Conservation (phyloP, 2,329 filamentous ascomycete genomes). For the Colletotrichum sojae region DNA sequence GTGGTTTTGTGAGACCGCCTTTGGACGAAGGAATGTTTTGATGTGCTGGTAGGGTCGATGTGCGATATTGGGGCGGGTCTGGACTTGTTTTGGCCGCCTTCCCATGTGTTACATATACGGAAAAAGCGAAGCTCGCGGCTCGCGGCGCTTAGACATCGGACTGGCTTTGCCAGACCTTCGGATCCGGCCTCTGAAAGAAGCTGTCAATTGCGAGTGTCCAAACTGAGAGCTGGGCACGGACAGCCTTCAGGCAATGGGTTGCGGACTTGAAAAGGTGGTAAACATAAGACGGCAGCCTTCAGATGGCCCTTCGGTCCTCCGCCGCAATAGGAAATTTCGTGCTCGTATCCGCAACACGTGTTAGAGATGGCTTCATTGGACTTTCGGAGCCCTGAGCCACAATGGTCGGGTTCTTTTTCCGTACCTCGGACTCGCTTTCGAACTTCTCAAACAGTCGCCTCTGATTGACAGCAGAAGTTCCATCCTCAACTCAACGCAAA, state of each 20-base stretch:
- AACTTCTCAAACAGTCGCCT: too few species aligned
- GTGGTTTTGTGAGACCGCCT: neutral
- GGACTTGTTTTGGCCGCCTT: neutral
- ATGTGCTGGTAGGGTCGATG: neutral
- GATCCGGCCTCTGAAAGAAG: neutral
- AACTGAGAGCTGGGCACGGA: neutral
- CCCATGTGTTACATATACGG: neutral
- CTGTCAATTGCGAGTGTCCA: neutral
- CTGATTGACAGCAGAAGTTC: too few species aligned
- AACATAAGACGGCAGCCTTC: neutral
- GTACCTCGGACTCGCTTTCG: too few species aligned
- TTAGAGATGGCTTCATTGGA: too few species aligned
- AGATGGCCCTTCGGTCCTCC: neutral
- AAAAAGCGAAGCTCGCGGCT: neutral
- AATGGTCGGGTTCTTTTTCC: too few species aligned
- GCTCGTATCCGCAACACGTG: conserved; percentile 10
- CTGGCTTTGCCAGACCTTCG: neutral
- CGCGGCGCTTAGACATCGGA: too few species aligned
- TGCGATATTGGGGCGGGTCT: neutral
- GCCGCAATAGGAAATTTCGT: neutral
- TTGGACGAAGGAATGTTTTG: neutral
- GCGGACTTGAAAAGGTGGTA: neutral
- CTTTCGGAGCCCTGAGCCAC: too few species aligned
- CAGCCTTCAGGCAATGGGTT: conserved; percentile 1
- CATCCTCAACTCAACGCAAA: neutral